Evolutionary conservation across 805 yeast genomes (phyloP).

Genomic region (Yamadazyma ubonensis): DNA sequence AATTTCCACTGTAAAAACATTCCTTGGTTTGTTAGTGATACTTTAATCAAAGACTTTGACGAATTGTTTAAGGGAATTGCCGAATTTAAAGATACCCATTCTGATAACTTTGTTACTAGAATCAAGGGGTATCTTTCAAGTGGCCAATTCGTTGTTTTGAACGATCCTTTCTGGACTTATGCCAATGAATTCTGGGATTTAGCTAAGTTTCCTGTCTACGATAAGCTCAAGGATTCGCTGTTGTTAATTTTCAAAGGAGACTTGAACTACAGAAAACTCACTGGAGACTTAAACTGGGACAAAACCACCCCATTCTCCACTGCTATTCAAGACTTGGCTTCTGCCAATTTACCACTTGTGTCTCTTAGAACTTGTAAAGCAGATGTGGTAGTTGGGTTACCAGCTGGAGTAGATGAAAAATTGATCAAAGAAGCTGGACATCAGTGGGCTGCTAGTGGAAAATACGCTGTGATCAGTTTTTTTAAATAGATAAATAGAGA

Average conservation of each 20-base stretch:
- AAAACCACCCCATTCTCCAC: slow-evolving; percentile 68
- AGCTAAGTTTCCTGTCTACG: slow-evolving; percentile 62
- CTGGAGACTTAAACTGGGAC: slow-evolving; percentile 90
- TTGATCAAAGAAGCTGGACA: slow-evolving; percentile 61
- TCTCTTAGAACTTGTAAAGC: slow-evolving; percentile 94
- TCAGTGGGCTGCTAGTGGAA: slow-evolving; percentile 86
- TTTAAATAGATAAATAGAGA: no score
- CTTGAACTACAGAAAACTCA: slow-evolving; percentile 88
- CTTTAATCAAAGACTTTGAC: slow-evolving; percentile 77
- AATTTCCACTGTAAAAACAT: slow-evolving; percentile 84
- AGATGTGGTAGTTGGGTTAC: slow-evolving; percentile 87
- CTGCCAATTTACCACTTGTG: slow-evolving; percentile 60
- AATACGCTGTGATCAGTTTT: slow-evolving; percentile 78
- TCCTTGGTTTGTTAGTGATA: slow-evolving; percentile 98
- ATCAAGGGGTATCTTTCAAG: slow-evolving; percentile 15
- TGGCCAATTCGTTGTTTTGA: slow-evolving; percentile 28
- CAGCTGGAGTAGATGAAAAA: slow-evolving; percentile 68
- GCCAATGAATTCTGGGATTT: slow-evolving; percentile 75
- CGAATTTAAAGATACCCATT: slow-evolving; percentile 29
- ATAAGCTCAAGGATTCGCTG: slow-evolving; percentile 59
- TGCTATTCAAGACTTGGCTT: slow-evolving; percentile 70
- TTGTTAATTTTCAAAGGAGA: slow-evolving; percentile 92
- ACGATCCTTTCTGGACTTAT: slow-evolving; percentile 85
- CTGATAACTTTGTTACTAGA: slow-evolving; percentile 9
- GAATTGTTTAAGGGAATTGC: slow-evolving; percentile 55